Evolutionary conservation across 2,329 filamentous ascomycete genomes (phyloP), one percentile per base, ranked within the genome.

Genomic region (Paraconiothyrium brasiliense): DNA sequence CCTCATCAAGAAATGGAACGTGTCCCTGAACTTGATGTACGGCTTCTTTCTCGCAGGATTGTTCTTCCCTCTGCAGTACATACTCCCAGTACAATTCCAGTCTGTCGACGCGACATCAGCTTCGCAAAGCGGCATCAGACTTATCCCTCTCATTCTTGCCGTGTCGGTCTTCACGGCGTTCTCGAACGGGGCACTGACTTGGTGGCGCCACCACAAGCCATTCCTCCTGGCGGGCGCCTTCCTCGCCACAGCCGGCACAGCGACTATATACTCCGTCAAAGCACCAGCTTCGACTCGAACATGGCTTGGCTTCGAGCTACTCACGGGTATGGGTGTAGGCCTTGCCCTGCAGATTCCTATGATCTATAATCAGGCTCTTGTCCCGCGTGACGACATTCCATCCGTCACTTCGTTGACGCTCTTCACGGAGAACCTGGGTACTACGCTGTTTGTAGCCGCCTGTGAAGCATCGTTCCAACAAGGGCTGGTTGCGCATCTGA

Each of bases 281-380:
- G 67, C 78, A 1, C 64, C 68, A 39, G 80, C 82, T 3, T 64
- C 77, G 0, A 71, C 73, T 0, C 72, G 65, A 2, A 71, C 77
- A 35, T 85, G 82, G 83, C 80, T 84, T 24, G 83, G 83, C 9
- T 85, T 81, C 67, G 81, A 85, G 57, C 73, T 82, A 4, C 62
- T 85, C 2, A 60, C 78, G 4, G 84, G 83, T 22, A 70, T 79
- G 3, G 81, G 83, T 3, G 69, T 81, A 13, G 84, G 83, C 4
- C 64, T 80, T 9, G 69, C 68, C 27, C 71, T 82, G n/a, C 80
- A 83, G 54, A 74, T 81, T 43, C 76, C 76, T 11, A 76, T 79
- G 60, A 78, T 82, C 46, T 74, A 77, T 11, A 79, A 75, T 5
- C 81, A 84, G 54, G 76, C 35, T 2, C 47, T 58, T 27, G 56